phyloP scores from a whole-genome alignment of 768 basidiomycete genomes.

The Boletus coccyginus region DNA sequence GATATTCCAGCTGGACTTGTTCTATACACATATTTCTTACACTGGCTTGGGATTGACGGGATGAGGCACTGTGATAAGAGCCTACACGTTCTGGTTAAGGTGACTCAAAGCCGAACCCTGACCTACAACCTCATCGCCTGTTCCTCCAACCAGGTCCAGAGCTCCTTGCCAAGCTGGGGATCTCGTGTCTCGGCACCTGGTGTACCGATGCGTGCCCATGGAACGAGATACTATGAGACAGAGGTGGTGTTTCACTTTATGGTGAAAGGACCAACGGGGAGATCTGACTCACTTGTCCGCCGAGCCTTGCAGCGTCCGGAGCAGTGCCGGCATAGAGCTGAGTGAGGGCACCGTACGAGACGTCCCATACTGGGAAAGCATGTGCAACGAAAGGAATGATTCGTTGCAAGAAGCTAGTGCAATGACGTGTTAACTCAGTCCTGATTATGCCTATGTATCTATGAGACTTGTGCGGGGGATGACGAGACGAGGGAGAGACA shows the following conservation, averaged over 20 bases:
- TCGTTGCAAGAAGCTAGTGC: neutral
- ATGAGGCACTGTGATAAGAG: no score
- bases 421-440: conserved; percentile 3
- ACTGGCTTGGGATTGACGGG: no score
- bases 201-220: conserved; percentile 3
- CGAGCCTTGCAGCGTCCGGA: conserved; percentile 1
- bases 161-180: conserved; percentile 8
- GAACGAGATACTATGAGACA: conserved; percentile 3
- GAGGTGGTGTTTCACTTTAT: neutral
- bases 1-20: no score
- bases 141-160: conserved; percentile 12
- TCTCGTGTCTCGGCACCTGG: conserved; percentile 1
- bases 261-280: neutral
- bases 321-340: conserved; percentile 11
- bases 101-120: neutral
- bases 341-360: conserved; percentile 5
- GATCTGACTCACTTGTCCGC: conserved; percentile 2
- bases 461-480: neutral
- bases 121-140: neutral
- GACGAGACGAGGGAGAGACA: neutral
- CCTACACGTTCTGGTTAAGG: neutral
- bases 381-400: neutral
- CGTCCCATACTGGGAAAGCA: neutral
- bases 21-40: no score
- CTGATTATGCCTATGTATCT: neutral